Base-by-base conservation (phyloP, 345 rosid species). In the Jatropha curcas region DNA sequence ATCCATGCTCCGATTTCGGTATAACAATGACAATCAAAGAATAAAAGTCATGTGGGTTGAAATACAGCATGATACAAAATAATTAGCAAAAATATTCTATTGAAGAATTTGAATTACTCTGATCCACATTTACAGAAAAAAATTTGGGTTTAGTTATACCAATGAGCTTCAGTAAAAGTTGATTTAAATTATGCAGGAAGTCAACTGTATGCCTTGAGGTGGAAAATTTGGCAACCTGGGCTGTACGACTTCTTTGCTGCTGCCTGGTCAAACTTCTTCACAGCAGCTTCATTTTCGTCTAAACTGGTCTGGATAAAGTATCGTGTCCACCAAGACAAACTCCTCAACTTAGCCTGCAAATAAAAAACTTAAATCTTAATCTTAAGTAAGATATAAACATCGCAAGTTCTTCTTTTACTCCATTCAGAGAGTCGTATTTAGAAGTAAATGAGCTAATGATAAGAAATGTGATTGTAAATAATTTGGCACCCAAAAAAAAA, bases 311-410 rank as follows among this genome's bases (percentile, higher is more conserved):
- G 96, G 64, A 84, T 74, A 41, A 88, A 88, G 75, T 79, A 88
- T 17, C 87, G 87, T 58, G 76, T 71, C 96, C 96, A 90, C 96
- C 92, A 88, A 16, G 91, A 74, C 20, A 88, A 73, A 82, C 91
- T 88, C 80, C 92, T 87, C 87, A 85, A 83, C 81, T 90, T 90
- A 46, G 92, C 90, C 96, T 90, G 76, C 65, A 67, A 55, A 67
- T 27, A n/a, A n/a, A n/a, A n/a, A n/a, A n/a, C n/a, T n/a, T n/a
- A n/a, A n/a, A n/a, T n/a, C n/a, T n/a, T n/a, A n/a, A n/a, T n/a
- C n/a, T n/a, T n/a, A n/a, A n/a, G n/a, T n/a, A n/a, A n/a, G n/a
- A n/a, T n/a, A n/a, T n/a, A n/a, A n/a, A n/a, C n/a, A n/a, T n/a
- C n/a, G n/a, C n/a, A n/a, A n/a, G n/a, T n/a, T n/a, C n/a, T n/a